Percentiles rank a stretch among this genome's conserved stretches.
phyloP scores from a whole-genome alignment of 768 basidiomycete species.

The Mycena olivaceomarginata region DNA sequence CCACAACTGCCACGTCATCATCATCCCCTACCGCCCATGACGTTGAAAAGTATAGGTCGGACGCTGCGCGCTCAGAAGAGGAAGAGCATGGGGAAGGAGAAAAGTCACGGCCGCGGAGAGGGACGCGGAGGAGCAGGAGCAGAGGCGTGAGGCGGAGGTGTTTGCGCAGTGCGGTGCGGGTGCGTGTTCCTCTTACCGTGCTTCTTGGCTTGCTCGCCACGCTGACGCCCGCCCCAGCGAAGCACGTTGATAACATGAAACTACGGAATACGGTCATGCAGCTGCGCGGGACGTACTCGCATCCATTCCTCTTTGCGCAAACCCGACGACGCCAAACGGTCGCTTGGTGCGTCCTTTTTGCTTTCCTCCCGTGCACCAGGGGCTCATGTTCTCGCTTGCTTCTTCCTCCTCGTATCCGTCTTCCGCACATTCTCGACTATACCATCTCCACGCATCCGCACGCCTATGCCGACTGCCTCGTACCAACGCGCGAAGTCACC shows the following conservation, averaged over 20 bases:
- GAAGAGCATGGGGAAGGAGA: slow-evolving; percentile 57
- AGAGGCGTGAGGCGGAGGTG: slow-evolving; percentile 69
- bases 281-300: slow-evolving; percentile 95
- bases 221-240: slow-evolving; percentile 68
- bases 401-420: no score
- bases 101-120: slow-evolving; percentile 45
- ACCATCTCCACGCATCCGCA: no score
- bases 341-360: slow-evolving; percentile 13
- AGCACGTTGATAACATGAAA: slow-evolving; percentile 75
- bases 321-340: slow-evolving; percentile 25
- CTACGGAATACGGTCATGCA: slow-evolving; percentile 99
- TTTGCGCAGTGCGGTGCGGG: slow-evolving; percentile 77
- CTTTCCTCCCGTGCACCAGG: neutral
- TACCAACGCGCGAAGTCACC: no score
- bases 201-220: slow-evolving; percentile 51
- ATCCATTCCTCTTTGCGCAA: slow-evolving; percentile 88
- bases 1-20: neutral
- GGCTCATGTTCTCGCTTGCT: neutral
- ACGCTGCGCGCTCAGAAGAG: slow-evolving; percentile 59
- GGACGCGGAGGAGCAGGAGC: slow-evolving; percentile 54
- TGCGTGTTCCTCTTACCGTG: slow-evolving; percentile 51
- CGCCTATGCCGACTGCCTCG: no score
- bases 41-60: slow-evolving; percentile 46
- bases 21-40: slow-evolving; percentile 25
- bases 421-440: no score